These are phyloP conservation scores for Fusarium marasasianum DNA, from an alignment of 2,329 filamentous ascomycete species.

Conservation along the genomic window DNA sequence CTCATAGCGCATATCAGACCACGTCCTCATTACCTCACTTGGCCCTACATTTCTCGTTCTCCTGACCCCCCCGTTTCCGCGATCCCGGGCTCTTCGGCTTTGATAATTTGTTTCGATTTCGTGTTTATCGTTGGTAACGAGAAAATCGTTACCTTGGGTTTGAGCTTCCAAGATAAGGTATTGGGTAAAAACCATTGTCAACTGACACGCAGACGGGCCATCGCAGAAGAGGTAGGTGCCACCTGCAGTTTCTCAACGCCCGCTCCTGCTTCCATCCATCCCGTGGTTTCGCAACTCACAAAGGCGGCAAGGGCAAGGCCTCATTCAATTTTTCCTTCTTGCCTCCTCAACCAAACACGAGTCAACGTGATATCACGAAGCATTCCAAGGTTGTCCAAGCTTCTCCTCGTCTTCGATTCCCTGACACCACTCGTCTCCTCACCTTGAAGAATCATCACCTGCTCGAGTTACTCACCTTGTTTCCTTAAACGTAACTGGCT, in stretches of 20 bases:
- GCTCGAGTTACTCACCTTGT: constrained; percentile 39
- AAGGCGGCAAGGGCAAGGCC: constrained; percentile 11
- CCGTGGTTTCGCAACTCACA: background rate
- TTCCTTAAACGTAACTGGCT: constrained; percentile 26
- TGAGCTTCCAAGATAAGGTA: constrained; percentile 6
- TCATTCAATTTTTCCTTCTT: constrained; percentile 11
- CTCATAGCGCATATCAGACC: constrained; percentile 43
- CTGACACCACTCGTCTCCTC: constrained; percentile 44
- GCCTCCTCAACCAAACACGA: constrained; percentile 29
- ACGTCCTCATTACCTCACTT: constrained; percentile 34
- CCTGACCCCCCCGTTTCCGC: constrained; percentile 14
- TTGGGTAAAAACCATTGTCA: background rate
- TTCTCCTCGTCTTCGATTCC: constrained; percentile 1
- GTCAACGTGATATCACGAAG: constrained; percentile 35
- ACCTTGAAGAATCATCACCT: constrained; percentile 38
- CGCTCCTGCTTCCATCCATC: constrained; percentile 4
- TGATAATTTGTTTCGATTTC: constrained; percentile 28
- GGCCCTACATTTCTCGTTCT: background rate
- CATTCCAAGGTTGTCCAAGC: background rate
- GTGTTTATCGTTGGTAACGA: constrained; percentile 19
- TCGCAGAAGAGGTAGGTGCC: constrained; percentile 20
- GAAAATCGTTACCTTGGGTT: background rate
- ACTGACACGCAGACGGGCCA: constrained; percentile 16
- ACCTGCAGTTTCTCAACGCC: constrained; percentile 19
- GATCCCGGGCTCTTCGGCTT: constrained; percentile 16